Evolutionary conservation across 305 asterid species (phyloP).

Genomic region (Plantago rigida): DNA sequence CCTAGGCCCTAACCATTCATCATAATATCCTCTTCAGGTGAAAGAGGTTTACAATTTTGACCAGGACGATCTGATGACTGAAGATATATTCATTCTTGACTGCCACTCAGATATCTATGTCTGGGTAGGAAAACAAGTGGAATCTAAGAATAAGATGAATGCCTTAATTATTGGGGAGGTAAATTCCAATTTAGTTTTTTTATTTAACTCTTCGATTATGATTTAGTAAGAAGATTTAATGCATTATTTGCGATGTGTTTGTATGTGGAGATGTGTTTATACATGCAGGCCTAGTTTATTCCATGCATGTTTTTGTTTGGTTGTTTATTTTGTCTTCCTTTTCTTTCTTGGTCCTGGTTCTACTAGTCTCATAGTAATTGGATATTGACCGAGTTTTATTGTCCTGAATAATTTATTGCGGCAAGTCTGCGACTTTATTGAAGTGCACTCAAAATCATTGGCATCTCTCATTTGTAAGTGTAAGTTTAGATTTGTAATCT

Average conservation of each 20-base stretch:
- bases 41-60: conserved; percentile 65
- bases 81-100: conserved; percentile 69
- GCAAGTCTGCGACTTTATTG: too few relatives aligned
- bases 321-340: neutral
- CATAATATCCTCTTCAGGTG: conserved; percentile 44
- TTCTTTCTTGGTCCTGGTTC: too few relatives aligned
- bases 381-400: too few relatives aligned
- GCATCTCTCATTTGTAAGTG: too few relatives aligned
- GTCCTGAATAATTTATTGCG: too few relatives aligned
- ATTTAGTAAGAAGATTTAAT: conserved; percentile 6
- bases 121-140: conserved; percentile 82
- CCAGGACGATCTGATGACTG: conserved; percentile 88
- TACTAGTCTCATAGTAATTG: too few relatives aligned
- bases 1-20: conserved; percentile 10
- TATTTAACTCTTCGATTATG: conserved; percentile 13
- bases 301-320: neutral
- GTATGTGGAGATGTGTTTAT: neutral
- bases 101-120: conserved; percentile 64
- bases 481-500: too few relatives aligned
- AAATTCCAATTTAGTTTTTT: conserved; percentile 23
- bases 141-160: conserved; percentile 58
- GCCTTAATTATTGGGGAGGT: conserved; percentile 89
- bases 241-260: neutral
- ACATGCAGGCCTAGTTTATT: neutral
- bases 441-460: too few relatives aligned